phyloP scores from a whole-genome alignment of 768 basidiomycete genomes.

The Nidularia sp. region DNA sequence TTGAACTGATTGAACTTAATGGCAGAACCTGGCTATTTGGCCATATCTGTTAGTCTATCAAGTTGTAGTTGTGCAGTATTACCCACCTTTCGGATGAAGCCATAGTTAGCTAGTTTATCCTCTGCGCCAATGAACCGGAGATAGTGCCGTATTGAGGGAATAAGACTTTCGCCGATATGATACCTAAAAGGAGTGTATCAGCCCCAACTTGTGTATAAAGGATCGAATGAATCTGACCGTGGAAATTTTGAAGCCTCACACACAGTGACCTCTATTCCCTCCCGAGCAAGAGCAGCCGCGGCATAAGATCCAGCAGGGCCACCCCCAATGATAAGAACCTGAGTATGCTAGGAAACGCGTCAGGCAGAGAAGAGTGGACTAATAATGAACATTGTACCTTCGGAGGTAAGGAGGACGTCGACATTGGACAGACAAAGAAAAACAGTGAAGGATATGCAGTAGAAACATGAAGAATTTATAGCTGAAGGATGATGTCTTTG shows the following conservation, averaged over 20 bases:
- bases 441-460: constrained; percentile 10
- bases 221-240: constrained; percentile 20
- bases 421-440: constrained; percentile 13
- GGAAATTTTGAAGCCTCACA: constrained; percentile 55
- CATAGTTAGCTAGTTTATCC: constrained; percentile 41
- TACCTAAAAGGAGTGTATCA: constrained; percentile 30
- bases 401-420: constrained; percentile 24
- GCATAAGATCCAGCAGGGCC: constrained; percentile 58
- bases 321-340: constrained; percentile 44
- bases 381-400: constrained; percentile 14
- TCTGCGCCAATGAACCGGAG: constrained; percentile 57
- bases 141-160: constrained; percentile 58
- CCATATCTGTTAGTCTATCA: too few species aligned
- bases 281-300: constrained; percentile 50
- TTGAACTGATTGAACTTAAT: constrained; percentile 64
- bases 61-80: too few species aligned
- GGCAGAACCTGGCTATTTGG: constrained; percentile 60
- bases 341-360: constrained; percentile 26
- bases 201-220: background rate
- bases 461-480: constrained; percentile 14
- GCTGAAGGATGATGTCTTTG: background rate
- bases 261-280: constrained; percentile 50
- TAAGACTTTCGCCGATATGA: constrained; percentile 57
- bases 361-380: constrained; percentile 1
- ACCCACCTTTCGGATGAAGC: constrained; percentile 47